Evolutionary conservation across 345 rosid species (phyloP), one percentile per base, ranked within the genome.

Genomic region (Lumnitzera racemosa): DNA sequence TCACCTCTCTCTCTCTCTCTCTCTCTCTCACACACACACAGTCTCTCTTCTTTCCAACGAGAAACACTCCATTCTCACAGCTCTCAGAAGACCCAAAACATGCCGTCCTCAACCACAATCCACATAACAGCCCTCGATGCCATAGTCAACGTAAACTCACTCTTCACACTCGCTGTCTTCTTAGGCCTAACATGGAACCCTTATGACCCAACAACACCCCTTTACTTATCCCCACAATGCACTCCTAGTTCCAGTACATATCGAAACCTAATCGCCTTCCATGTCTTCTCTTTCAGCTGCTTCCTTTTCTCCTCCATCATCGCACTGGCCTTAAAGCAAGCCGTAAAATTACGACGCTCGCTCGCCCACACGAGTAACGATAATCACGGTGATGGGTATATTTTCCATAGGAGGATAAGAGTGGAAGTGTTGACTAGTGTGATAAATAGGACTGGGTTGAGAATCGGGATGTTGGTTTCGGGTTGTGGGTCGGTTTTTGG

Each of bases 131-230:
- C 99, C 20, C 78, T 94, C 2, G 99, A 89, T 75, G 91, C 82
- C 56, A 70, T 94, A 64, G 78, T 89, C 4, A 85, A 87, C 68
- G 90, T 84, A 24, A 92, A 89, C 85, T 89, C 97, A 24, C 95
- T 92, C 64, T 92, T 92, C 83, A 92, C 96, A 0, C 77, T 89
- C 25, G 97, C 95, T 27, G 97, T 92, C 51, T 92, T 92, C 84
- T 51, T 92, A 54, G 96, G 97, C 49, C 78, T 92, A 4, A 70
- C 91, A 4, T 84, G 96, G 96, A 78, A 85, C 78, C 77, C 83
- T 1, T 84, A 90, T 90, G 78, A 85, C 78, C 77, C 82, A 1
- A 50, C 36, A 46, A 62, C 72, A 65, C 58, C 76, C 46, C 92
- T 88, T 57, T 76, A 70, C 36, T 23, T 51, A n/a, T 69, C 78